Percentiles rank a stretch among this genome's conserved stretches.
Conservation (phyloP, 768 basidiomycete species). For the Suillus americanus region DNA sequence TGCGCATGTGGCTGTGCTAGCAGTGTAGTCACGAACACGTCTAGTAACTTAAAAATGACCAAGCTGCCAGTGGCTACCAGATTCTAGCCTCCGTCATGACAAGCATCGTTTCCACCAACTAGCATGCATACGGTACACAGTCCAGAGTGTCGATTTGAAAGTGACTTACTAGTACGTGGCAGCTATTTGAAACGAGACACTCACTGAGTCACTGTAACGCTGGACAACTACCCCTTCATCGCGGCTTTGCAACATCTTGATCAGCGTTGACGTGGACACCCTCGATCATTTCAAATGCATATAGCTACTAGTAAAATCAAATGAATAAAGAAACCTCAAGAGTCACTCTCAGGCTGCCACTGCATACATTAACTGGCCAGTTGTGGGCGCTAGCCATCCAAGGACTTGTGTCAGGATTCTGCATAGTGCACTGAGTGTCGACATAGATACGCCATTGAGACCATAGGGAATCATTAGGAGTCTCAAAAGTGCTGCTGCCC, state of each 20-base stretch:
- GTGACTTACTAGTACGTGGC: too few species aligned
- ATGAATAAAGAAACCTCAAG: not conserved
- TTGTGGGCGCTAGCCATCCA: not conserved
- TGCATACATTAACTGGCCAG: not conserved
- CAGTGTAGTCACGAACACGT: too few species aligned
- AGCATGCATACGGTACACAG: too few species aligned
- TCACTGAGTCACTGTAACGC: too few species aligned
- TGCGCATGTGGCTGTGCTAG: too few species aligned
- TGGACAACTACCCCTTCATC: not conserved
- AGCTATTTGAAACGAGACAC: not conserved
- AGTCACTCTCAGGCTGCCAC: not conserved
- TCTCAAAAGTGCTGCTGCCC: not conserved
- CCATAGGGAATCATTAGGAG: not conserved
- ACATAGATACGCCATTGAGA: not conserved
- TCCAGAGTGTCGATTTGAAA: too few species aligned
- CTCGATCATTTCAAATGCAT: not conserved
- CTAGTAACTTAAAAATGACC: too few species aligned
- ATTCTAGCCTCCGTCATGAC: too few species aligned
- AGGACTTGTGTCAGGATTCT: not conserved
- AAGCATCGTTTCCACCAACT: too few species aligned
- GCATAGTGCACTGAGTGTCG: not conserved
- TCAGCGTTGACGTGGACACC: not conserved
- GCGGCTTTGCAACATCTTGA: not conserved
- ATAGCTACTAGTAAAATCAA: too few species aligned
- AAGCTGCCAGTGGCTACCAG: too few species aligned